A percentile compares a stretch with the other conserved stretches of the same genome.
phyloP scores from a whole-genome alignment of 73 alveolate genomes.

The Breviolum minutum region DNA sequence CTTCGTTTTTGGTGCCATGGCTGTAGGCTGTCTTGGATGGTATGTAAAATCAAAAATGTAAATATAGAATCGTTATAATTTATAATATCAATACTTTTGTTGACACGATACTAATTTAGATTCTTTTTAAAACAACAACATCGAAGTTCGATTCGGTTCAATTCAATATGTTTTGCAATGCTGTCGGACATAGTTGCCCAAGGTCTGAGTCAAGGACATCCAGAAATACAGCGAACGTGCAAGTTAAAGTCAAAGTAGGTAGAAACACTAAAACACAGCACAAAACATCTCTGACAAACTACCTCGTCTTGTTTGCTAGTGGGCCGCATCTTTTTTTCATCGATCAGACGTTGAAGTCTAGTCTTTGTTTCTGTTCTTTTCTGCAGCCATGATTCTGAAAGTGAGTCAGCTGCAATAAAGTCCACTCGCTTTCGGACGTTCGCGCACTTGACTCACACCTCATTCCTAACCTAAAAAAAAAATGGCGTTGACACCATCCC shows the following conservation, averaged over 20 bases:
- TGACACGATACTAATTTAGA: too few species aligned
- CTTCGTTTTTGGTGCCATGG: neutral
- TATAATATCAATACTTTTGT: too few species aligned
- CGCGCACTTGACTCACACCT: too few species aligned
- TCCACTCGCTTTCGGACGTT: neutral
- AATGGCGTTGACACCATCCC: neutral
- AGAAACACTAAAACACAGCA: too few species aligned
- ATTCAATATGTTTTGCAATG: too few species aligned
- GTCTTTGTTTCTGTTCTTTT: neutral
- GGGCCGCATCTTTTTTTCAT: too few species aligned
- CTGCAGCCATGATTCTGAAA: neutral
- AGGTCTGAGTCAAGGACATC: neutral
- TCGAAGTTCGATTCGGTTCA: too few species aligned
- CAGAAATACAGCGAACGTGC: neutral
- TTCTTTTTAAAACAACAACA: too few species aligned
- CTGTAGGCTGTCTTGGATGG: neutral
- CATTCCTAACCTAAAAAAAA: neutral
- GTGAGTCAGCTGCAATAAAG: neutral
- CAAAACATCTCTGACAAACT: too few species aligned
- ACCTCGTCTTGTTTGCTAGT: too few species aligned
- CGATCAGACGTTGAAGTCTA: neutral
- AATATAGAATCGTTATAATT: neutral
- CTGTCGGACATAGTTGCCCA: too few species aligned
- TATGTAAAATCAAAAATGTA: neutral
- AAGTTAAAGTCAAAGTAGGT: too few species aligned